Base-by-base conservation (phyloP, 352 stramenopile genomes). In the Plasmopara halstedii region DNA sequence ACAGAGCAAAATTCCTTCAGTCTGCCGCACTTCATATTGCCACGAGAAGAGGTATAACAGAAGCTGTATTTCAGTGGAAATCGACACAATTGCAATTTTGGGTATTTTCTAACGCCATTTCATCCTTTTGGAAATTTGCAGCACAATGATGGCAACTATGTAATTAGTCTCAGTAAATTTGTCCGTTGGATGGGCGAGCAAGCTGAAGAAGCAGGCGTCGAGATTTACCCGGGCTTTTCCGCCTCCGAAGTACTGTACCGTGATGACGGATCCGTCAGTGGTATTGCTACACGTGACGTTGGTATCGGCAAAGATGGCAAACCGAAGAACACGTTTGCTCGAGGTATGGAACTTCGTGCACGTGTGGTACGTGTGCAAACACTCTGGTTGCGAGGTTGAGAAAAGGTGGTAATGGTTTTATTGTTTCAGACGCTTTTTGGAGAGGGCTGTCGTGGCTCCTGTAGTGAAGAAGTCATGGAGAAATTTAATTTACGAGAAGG, bases 111-210 rank as follows among this genome's bases (percentile, higher is more conserved):
- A 27, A 39, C 35, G 26, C 32, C 27, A 11, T 45, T 37, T 25
- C 45, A 1, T 31, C 17, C 35, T 8, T 69, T 70, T 32, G 37
- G 17, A 40, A 49, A 46, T 13, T 49, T 29, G 33, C 63, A 92
- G 84, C 85, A 99, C 75, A 99, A 99, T 64, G 48, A 99, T 44
- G 95, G 96, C 46, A 99, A 99, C 82, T 99, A 98, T 71, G 86
- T 99, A 29, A 96, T 99, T 43, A 97, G 78, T 63, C 73, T 99
- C 18, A 95, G 83, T 50, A 96, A 99, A 67, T 73, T 99, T 15
- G 88, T 86, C 50, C 89, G 96, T 33, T 99, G 96, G 94, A 72
- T 99, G 36, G 96, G 88, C 19, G 71, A 73, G 53, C 89, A 98
- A 64, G 94, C 95, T 3, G 96, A 99, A 77, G 94, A 98, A 57